Evolutionary conservation across 306 rosid genomes (phyloP).

Genomic region (Rosa persica): DNA sequence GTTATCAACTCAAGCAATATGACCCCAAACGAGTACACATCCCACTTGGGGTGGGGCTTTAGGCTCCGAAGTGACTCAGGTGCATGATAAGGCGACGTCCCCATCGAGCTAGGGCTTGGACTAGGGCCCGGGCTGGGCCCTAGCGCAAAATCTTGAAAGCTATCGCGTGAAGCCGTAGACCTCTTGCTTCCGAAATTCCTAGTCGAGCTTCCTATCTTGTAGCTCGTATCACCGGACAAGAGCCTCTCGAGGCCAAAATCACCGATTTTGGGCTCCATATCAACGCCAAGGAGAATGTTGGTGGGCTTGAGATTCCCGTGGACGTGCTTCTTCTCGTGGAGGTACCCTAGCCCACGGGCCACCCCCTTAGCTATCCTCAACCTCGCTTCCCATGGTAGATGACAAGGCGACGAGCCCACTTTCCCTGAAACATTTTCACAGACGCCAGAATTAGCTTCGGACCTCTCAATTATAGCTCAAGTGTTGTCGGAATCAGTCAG

Average conservation of each 20-base stretch:
- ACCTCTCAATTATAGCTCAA: not conserved
- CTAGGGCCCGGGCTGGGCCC: slow-evolving; percentile 93
- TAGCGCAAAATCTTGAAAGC: slow-evolving; percentile 51
- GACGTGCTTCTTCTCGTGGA: slow-evolving; percentile 97
- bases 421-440: slow-evolving; percentile 54
- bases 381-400: slow-evolving; percentile 88
- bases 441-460: not conserved
- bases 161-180: slow-evolving; percentile 65
- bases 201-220: slow-evolving; percentile 57
- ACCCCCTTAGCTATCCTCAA: slow-evolving; percentile 84
- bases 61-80: slow-evolving; percentile 80
- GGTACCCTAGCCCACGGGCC: slow-evolving; percentile 87
- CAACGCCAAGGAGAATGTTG: slow-evolving; percentile 64
- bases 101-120: slow-evolving; percentile 84
- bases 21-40: slow-evolving; percentile 84
- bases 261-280: slow-evolving; percentile 87
- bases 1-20: slow-evolving; percentile 78
- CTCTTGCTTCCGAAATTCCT: slow-evolving; percentile 94
- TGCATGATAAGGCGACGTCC: slow-evolving; percentile 68
- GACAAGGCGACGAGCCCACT: slow-evolving; percentile 93
- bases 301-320: slow-evolving; percentile 91
- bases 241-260: slow-evolving; percentile 88
- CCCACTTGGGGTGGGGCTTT: slow-evolving; percentile 90
- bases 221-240: slow-evolving; percentile 58
- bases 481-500: not conserved